These are phyloP conservation scores for Aegilops sharonensis DNA, from an alignment of 176 grass and related monocot species.

Conservation along the genomic window DNA sequence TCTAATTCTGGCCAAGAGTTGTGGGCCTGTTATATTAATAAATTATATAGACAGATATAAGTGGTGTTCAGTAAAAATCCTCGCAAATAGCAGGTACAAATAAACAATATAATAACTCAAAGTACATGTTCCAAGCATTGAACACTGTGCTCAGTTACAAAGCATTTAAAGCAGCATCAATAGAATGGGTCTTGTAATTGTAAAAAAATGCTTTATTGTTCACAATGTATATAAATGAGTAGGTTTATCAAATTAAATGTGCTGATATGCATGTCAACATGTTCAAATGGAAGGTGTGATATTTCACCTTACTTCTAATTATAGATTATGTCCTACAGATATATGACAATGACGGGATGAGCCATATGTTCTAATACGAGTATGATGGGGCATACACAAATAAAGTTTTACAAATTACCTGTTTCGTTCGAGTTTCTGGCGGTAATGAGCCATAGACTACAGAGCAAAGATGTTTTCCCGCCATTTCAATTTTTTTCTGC, in stretches of 20 bases:
- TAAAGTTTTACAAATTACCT: conserved; percentile 47
- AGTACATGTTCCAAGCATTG: background rate
- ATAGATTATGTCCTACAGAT: conserved; percentile 13
- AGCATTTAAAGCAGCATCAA: background rate
- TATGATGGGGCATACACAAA: conserved; percentile 9
- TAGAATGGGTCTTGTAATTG: background rate
- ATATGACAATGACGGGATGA: conserved; percentile 17
- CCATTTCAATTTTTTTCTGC: conserved; percentile 86
- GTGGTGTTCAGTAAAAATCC: background rate
- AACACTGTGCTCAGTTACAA: background rate
- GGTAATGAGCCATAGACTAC: conserved; percentile 98
- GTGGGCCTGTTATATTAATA: background rate
- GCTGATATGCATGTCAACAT: conserved; percentile 24
- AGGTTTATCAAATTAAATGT: background rate
- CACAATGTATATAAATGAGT: background rate
- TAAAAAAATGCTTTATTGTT: conserved; percentile 3
- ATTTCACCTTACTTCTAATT: conserved; percentile 13
- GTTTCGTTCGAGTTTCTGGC: conserved; percentile 93
- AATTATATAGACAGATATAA: background rate
- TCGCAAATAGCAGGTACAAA: background rate
- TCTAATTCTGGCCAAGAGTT: background rate
- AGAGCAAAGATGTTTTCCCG: conserved; percentile 88
- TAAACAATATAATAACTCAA: conserved; percentile 14
- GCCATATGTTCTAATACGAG: background rate
- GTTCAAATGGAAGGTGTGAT: background rate